A percentile compares a stretch with the other conserved stretches of the same genome.
phyloP scores from a whole-genome alignment of 2,329 filamentous ascomycete species.

The Drechslerella coelobrocha region DNA sequence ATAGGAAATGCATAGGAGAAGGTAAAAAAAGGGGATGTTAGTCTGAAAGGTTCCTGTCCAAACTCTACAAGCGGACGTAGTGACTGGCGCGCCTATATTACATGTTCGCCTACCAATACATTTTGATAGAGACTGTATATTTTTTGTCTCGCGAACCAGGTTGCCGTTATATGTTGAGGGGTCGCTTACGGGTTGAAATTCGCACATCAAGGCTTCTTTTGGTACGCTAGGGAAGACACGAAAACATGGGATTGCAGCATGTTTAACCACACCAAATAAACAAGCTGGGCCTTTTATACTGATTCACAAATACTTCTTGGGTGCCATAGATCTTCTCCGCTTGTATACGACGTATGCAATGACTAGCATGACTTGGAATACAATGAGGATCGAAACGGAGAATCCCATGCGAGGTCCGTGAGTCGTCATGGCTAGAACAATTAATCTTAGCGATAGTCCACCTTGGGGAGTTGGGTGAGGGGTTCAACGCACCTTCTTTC shows the following conservation, averaged over 20 bases:
- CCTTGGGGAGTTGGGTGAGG: neutral
- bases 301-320: slow-evolving; percentile 85
- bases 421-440: slow-evolving; percentile 60
- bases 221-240: too few relatives aligned
- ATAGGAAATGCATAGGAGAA: slow-evolving; percentile 6
- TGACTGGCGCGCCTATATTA: neutral
- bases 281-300: neutral
- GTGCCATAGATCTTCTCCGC: slow-evolving; percentile 73
- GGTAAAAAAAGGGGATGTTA: neutral
- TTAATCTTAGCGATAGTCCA: slow-evolving; percentile 9
- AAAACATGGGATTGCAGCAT: too few relatives aligned
- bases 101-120: neutral
- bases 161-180: too few relatives aligned
- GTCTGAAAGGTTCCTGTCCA: neutral
- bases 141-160: too few relatives aligned
- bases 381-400: slow-evolving; percentile 74
- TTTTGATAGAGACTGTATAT: too few relatives aligned
- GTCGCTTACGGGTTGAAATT: too few relatives aligned
- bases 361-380: slow-evolving; percentile 74
- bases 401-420: slow-evolving; percentile 67
- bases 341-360: slow-evolving; percentile 79
- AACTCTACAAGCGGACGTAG: neutral
- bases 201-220: too few relatives aligned
- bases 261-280: neutral
- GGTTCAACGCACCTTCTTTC: slow-evolving; percentile 27